Evolutionary conservation across 495 filamentous ascomycete genomes (phyloP).

Genomic region (Lasiosphaeriaceae sp.): DNA sequence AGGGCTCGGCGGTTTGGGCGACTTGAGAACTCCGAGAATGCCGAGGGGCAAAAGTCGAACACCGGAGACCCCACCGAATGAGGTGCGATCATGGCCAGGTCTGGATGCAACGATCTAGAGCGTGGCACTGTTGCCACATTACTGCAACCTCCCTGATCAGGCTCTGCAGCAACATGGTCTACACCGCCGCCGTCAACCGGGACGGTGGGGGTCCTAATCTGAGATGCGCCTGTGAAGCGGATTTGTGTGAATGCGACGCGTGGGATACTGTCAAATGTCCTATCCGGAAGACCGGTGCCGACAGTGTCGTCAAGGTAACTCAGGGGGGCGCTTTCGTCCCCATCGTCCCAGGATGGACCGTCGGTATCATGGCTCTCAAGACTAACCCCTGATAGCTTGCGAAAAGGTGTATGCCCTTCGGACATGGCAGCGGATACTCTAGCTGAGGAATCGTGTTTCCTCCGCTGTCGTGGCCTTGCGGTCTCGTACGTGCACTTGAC

Average conservation of each 20-base stretch:
- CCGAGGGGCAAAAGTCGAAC: slow-evolving; percentile 48
- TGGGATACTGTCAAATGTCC: slow-evolving; percentile 10
- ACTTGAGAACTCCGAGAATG: slow-evolving; percentile 53
- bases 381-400: slow-evolving; percentile 19
- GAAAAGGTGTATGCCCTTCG: not conserved
- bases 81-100: slow-evolving; percentile 45
- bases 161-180: not conserved
- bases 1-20: slow-evolving; percentile 52
- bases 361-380: slow-evolving; percentile 11
- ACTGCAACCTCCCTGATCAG: not conserved
- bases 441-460: slow-evolving; percentile 34
- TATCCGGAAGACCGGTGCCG: slow-evolving; percentile 26
- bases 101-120: slow-evolving; percentile 29
- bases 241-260: not conserved
- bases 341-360: slow-evolving; percentile 1
- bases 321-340: slow-evolving; percentile 2
- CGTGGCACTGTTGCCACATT: slow-evolving; percentile 12
- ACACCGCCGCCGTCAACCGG: not conserved
- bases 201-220: not conserved
- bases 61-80: slow-evolving; percentile 43
- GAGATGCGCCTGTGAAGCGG: slow-evolving; percentile 18
- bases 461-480: slow-evolving; percentile 54
- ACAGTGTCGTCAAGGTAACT: slow-evolving; percentile 20
- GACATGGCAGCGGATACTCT: slow-evolving; percentile 3
- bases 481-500: slow-evolving; percentile 54